phyloP scores from a whole-genome alignment of 495 filamentous ascomycete species.

The Penicillium bovifimosum region DNA sequence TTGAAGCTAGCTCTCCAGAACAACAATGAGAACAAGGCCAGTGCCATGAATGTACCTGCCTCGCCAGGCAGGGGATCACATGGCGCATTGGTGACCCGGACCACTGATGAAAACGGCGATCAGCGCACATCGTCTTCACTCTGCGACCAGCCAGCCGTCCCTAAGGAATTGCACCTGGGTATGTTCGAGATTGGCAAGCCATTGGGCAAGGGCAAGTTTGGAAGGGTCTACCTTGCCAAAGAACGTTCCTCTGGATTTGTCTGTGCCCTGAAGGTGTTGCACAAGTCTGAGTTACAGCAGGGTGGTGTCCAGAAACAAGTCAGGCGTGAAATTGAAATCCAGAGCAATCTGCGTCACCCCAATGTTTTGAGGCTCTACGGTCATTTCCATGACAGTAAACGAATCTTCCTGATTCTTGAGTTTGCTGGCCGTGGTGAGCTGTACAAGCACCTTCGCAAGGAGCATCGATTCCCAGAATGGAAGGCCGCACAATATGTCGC shows the following conservation, averaged over 20 bases:
- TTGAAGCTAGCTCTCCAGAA: constrained; percentile 81
- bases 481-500: constrained; percentile 95
- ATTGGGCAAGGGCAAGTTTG: constrained; percentile 95
- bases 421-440: constrained; percentile 93
- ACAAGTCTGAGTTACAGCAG: constrained; percentile 89
- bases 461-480: constrained; percentile 88
- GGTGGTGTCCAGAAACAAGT: constrained; percentile 96
- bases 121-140: constrained; percentile 50
- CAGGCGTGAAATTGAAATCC: constrained; percentile 94
- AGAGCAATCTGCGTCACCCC: constrained; percentile 91
- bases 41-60: constrained; percentile 35
- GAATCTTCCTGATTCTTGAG: constrained; percentile 93
- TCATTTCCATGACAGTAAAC: constrained; percentile 95
- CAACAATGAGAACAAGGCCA: constrained; percentile 51
- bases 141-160: constrained; percentile 53
- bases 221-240: constrained; percentile 89
- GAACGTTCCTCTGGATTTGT: constrained; percentile 87
- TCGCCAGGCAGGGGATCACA: constrained; percentile 34
- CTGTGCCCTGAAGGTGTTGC: constrained; percentile 92
- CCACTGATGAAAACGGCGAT: constrained; percentile 51
- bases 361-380: constrained; percentile 93
- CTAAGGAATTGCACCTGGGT: constrained; percentile 83
- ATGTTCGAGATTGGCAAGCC: constrained; percentile 99
- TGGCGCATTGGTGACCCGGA: constrained; percentile 36
- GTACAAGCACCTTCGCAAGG: constrained; percentile 91